Percentiles rank a stretch among this genome's conserved stretches.
Evolutionary conservation across 2,329 filamentous ascomycete species (phyloP).

Genomic region (Colletotrichum zoysiae): DNA sequence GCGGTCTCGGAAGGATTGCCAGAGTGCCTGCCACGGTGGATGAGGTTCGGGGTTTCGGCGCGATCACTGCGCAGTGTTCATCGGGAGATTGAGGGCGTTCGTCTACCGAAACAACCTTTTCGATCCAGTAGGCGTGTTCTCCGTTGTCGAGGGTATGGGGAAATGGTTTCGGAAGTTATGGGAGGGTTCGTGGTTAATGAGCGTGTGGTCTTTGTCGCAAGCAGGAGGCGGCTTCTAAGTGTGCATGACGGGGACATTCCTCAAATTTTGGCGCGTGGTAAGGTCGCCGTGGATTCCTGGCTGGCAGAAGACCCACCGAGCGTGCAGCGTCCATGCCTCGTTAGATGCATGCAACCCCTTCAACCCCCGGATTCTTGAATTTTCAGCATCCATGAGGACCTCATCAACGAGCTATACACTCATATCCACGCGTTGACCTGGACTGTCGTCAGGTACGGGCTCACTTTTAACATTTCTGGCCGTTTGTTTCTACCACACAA

Average conservation of each 20-base stretch:
- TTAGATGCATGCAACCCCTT: conserved; percentile 37
- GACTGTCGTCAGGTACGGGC: background rate
- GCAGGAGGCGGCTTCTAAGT: conserved; percentile 23
- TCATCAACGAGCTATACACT: background rate
- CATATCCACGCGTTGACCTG: conserved; percentile 8
- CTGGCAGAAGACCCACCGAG: conserved; percentile 24
- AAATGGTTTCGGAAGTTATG: background rate
- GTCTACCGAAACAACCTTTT: background rate
- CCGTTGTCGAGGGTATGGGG: background rate
- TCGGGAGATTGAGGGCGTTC: background rate
- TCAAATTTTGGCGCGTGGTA: conserved; percentile 38
- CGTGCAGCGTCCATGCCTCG: conserved; percentile 16
- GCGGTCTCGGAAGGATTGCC: conserved; percentile 55
- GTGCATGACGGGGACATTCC: conserved; percentile 38
- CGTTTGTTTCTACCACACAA: background rate
- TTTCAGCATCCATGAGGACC: conserved; percentile 30
- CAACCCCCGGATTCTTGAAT: conserved; percentile 34
- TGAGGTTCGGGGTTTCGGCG: conserved; percentile 31
- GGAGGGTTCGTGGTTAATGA: conserved; percentile 6
- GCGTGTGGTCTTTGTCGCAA: conserved; percentile 43
- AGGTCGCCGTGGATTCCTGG: conserved; percentile 33
- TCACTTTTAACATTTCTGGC: no score
- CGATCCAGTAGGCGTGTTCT: background rate
- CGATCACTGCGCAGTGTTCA: conserved; percentile 26
- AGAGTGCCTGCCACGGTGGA: conserved; percentile 44